Base-by-base conservation (phyloP, 108 stramenopile species). In the Stephanodiscus triporus region DNA sequence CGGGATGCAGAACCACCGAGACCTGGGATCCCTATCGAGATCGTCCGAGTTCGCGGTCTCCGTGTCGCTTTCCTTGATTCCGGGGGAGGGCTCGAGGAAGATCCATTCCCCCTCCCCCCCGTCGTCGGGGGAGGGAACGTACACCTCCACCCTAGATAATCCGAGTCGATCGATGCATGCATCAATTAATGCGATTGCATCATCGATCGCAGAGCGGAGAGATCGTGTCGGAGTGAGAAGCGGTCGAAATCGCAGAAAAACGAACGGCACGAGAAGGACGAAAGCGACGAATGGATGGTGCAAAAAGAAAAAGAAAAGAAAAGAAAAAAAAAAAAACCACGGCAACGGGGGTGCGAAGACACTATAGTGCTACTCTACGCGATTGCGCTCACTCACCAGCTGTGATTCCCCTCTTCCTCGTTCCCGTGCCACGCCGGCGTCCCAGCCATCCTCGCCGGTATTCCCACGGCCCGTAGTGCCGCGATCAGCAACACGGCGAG, bases 71-170 rank as follows among this genome's bases (percentile, higher is more conserved):
- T 74, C 71, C 8, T 75, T 76, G 16, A 71, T 73, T 20, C 87
- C 85, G 6, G 95, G 91, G 9, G 82, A 79, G 11, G 91, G 85
- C 70, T 96, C 95, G 50, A 94, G 59, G 73, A 96, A 92, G 49
- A 82, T 61, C 96, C 93, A 96, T 64, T 81, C 34, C 2, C 80
- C 84, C 20, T 53, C 72, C 32, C 54, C 54, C 16, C 56, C 66
- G 50, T 53, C 60, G 4, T 6, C 75, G 11, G 40, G 45, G 80
- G 36, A 9, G 40, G 51, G 80, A 47, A 70, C 59, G 56, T 78
- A 95, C 9, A 96, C 90, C 84, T 96, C 96, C 20, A 96, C 83
- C 96, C n/a, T n/a, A n/a, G n/a, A n/a, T n/a, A n/a, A n/a, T n/a
- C n/a, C n/a, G n/a, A n/a, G n/a, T n/a, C n/a, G n/a, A n/a, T n/a